Conservation (phyloP, 768 basidiomycete species). For the Boletus rubropictus region DNA sequence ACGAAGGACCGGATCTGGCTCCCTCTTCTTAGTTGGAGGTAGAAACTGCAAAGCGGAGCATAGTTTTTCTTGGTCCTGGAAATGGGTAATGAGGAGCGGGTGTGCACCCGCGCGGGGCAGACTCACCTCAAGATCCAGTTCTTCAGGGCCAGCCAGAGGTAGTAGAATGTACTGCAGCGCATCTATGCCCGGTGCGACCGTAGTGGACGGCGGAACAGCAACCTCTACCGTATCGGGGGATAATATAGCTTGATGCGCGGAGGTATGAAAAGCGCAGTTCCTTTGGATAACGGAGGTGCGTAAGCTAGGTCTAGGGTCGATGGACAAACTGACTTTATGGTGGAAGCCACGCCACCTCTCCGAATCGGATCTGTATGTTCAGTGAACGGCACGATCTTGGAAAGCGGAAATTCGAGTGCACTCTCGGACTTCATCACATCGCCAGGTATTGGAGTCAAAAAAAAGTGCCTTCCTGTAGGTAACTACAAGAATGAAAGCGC, state of each 20-base stretch:
- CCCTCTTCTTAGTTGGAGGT: slow-evolving; percentile 77
- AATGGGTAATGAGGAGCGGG: neutral
- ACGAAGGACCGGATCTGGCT: slow-evolving; percentile 69
- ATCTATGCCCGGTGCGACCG: slow-evolving; percentile 69
- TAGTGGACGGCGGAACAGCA: slow-evolving; percentile 52
- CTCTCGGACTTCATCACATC: slow-evolving; percentile 41
- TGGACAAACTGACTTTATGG: slow-evolving; percentile 62
- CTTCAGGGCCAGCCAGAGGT: slow-evolving; percentile 92
- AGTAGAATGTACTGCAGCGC: slow-evolving; percentile 80
- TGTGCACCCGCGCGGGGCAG: neutral
- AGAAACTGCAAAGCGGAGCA: slow-evolving; percentile 84
- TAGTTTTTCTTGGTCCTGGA: slow-evolving; percentile 82
- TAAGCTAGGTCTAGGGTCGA: slow-evolving; percentile 8
- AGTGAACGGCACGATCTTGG: slow-evolving; percentile 79
- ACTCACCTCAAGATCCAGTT: slow-evolving; percentile 82
- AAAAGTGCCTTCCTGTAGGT: slow-evolving; percentile 71
- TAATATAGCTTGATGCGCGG: slow-evolving; percentile 67
- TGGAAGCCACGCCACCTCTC: slow-evolving; percentile 79
- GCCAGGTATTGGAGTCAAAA: slow-evolving; percentile 60
- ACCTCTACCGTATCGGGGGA: slow-evolving; percentile 55
- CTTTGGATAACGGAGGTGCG: slow-evolving; percentile 34
- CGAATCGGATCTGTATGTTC: slow-evolving; percentile 86
- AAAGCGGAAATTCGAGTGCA: slow-evolving; percentile 70
- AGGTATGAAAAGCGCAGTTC: slow-evolving; percentile 70
- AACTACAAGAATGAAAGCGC: slow-evolving; percentile 40